phyloP scores from a whole-genome alignment of 2,329 filamentous ascomycete species.

The Pestalotiopsis fici region DNA sequence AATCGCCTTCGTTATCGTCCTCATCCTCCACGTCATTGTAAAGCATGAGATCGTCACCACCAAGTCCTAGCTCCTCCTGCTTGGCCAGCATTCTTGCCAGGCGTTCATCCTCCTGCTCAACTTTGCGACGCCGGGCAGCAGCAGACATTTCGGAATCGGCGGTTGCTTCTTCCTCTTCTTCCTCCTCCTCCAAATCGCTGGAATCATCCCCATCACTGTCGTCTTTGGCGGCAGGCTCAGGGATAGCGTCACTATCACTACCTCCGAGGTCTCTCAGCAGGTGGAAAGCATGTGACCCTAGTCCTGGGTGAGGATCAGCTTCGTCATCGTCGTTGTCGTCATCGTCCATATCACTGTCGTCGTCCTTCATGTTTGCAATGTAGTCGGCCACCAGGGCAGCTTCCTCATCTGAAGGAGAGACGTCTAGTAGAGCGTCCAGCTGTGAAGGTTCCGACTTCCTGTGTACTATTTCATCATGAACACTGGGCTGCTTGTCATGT shows the following conservation, averaged over 20 bases:
- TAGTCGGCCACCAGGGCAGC: constrained; percentile 68
- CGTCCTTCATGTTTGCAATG: constrained; percentile 61
- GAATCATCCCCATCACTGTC: constrained; percentile 38
- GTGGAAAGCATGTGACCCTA: constrained; percentile 26
- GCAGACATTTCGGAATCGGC: constrained; percentile 5
- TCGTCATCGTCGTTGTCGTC: constrained; percentile 23
- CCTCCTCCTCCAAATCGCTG: constrained; percentile 24
- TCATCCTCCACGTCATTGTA: constrained; percentile 47
- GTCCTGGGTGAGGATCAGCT: constrained; percentile 13
- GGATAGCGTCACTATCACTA: constrained; percentile 38
- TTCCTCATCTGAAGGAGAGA: constrained; percentile 38
- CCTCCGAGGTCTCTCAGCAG: constrained; percentile 43
- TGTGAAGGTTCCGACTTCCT: constrained; percentile 1
- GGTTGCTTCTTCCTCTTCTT: constrained; percentile 26
- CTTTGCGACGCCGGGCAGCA: constrained; percentile 30
- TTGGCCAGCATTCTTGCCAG: constrained; percentile 62
- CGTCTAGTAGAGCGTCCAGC: constrained; percentile 3
- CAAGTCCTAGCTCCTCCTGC: constrained; percentile 64
- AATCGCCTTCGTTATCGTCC: constrained; percentile 31
- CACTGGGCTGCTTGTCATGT: neutral
- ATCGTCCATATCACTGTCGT: constrained; percentile 26
- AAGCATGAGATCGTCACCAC: constrained; percentile 58
- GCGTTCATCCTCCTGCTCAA: constrained; percentile 56
- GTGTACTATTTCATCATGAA: neutral
- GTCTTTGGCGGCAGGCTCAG: constrained; percentile 26